Evolutionary conservation across 2,329 filamentous ascomycete species (phyloP), one percentile per base, ranked within the genome.

Genomic region (Penicillium sp.): DNA sequence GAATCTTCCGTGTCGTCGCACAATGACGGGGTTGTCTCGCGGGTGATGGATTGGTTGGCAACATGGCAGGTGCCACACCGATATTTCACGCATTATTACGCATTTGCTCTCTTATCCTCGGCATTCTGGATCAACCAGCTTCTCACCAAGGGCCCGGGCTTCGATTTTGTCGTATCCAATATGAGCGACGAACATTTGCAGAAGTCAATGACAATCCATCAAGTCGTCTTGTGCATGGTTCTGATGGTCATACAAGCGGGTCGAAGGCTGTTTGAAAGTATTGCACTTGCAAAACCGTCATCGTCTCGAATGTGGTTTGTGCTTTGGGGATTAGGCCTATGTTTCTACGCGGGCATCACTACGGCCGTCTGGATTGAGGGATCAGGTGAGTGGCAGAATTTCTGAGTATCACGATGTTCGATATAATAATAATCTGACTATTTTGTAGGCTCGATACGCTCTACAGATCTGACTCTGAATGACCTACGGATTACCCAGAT

Each of bases 71-170:
- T 97, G 35, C 91, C 93, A 21, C 94, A 97, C 74, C 82, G 82
- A 60, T 97, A 90, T 86, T 97, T 97, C 72, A 82, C 81, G 45
- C 89, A 94, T 64, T 97, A 96, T 75, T 97, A 99, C 71, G 68
- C 89, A 53, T 70, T 85, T 35, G 93, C 90, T 3, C 74, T 91
- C 4, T 68, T 77, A 1, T 85, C 83, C 58, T 92, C 90, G 0
- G 65, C 84, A 4, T 88, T 92, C 70, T 97, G 92, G 91, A 82
- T 80, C 0, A 71, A 74, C 62, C 87, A 92, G 70, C 81, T 88
- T 54, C 61, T 82, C 23, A 73, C 66, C 24, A 71, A 76, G 59
- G 88, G 89, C 1, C 60, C 66, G 0, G 63, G 82, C 18, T 81
- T 91, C 68, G 70, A 71, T 26, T 66, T 70, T 16, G 66, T 81